Conservation (phyloP, 495 filamentous ascomycete species). For the Achaetomiella virescens region DNA sequence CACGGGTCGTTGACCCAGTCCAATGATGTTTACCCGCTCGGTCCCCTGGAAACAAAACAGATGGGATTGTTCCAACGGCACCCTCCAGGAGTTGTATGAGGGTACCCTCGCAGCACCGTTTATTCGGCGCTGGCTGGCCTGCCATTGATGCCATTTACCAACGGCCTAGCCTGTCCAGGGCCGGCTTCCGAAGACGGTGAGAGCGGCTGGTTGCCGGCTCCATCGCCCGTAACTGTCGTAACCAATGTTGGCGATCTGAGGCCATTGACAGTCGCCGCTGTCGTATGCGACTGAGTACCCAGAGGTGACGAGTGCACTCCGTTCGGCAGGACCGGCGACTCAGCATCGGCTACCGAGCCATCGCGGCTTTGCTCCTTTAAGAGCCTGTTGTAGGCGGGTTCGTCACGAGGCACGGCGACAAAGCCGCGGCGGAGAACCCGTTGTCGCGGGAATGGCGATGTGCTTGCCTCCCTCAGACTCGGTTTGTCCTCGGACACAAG, state of each 20-base stretch:
- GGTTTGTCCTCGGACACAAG: conserved; percentile 39
- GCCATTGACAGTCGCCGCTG: conserved; percentile 17
- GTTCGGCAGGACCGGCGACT: conserved; percentile 27
- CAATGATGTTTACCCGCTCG: not conserved
- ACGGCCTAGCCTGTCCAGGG: conserved; percentile 22
- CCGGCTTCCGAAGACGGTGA: conserved; percentile 30
- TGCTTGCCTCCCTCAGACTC: conserved; percentile 30
- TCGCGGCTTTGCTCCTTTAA: conserved; percentile 42
- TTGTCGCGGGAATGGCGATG: conserved; percentile 41
- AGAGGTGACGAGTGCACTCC: conserved; percentile 30
- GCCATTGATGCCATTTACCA: conserved; percentile 27
- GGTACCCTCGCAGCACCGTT: not conserved
- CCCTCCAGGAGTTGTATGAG: not conserved
- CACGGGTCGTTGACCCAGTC: not conserved
- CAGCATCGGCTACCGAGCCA: conserved; percentile 28
- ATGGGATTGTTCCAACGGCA: not conserved
- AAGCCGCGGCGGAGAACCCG: conserved; percentile 43
- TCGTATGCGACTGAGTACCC: conserved; percentile 12
- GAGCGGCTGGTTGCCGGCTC: conserved; percentile 20
- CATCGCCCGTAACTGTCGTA: conserved; percentile 12
- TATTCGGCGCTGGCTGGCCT: conserved; percentile 14
- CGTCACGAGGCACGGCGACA: conserved; percentile 36
- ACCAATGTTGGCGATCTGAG: conserved; percentile 13
- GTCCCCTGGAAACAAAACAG: conserved; percentile 5
- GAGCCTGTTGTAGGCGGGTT: conserved; percentile 41